Base-by-base conservation (phyloP, 1,139 yeast species). In the Hemisphaericaspora lyxosophila region DNA sequence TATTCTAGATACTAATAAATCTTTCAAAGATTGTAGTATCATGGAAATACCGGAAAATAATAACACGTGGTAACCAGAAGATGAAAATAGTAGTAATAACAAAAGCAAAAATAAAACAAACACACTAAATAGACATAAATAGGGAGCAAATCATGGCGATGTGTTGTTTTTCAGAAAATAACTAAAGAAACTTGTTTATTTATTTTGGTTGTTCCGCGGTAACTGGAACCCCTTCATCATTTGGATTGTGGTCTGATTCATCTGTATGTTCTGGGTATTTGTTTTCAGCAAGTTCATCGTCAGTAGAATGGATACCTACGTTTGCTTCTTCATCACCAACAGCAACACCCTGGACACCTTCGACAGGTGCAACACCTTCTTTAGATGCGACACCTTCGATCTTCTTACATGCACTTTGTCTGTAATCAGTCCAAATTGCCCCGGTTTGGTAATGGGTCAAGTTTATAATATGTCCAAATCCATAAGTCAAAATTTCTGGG, bases 401-500 rank as follows among this genome's bases (percentile, higher is more conserved):
- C 6, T 15, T 15, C 26, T 36, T 18, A 17, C 16, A 20, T 4
- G 27, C 25, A 11, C 27, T 26, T 17, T 27, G 35, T 4, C 13
- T 3, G 26, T 26, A 37, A 24, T 30, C 26, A 13, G 40, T 13
- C 30, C 24, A 46, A 7, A 49, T 44, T 17, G 41, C 43, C 25
- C 51, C 53, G 15, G 30, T 40, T 14, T 39, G 34, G 26, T 40
- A 48, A 17, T 17, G 26, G 3, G 29, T 35, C 7, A 23, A 25
- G 23, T 13, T 9, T 7, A 44, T 14, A 7, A 34, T 26, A 15
- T 38, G 34, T 5, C 31, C 33, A 7, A 36, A 37, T 6, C 46
- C 45, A 18, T 26, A 26, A 12, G 31, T 19, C 16, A 35, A 42
- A n/a, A 42, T 31, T 26, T 44, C 42, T 8, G 70, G 70, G 13